Evolutionary conservation across 2,329 filamentous ascomycete species (phyloP).

Genomic region (Fonsecaea pugnacius): DNA sequence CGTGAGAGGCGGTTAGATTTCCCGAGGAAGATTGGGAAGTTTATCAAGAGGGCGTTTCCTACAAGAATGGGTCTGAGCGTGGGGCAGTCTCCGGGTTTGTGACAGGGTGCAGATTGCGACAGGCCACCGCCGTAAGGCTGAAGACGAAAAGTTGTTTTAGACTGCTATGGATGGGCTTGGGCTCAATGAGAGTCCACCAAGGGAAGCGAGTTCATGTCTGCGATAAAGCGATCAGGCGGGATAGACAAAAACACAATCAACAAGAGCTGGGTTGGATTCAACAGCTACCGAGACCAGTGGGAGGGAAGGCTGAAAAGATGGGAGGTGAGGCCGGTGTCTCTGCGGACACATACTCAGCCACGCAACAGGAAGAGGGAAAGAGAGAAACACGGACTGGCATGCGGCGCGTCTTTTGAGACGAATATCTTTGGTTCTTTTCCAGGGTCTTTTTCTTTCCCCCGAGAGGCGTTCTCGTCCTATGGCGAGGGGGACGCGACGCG

Average conservation of each 20-base stretch:
- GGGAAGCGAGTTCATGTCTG: conserved; percentile 3
- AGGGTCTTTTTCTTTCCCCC: not conserved
- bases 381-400: not conserved
- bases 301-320: not conserved
- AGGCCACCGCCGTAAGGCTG: not conserved
- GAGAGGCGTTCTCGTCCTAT: too few relatives aligned
- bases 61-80: not conserved
- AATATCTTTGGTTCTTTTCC: not conserved
- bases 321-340: not conserved
- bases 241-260: not conserved
- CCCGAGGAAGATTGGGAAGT: not conserved
- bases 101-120: not conserved
- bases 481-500: too few relatives aligned
- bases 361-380: not conserved
- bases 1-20: not conserved
- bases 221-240: not conserved
- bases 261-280: not conserved
- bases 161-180: conserved; percentile 1
- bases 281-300: not conserved
- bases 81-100: not conserved
- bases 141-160: not conserved
- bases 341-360: not conserved
- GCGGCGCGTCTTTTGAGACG: not conserved
- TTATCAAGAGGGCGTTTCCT: not conserved
- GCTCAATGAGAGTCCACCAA: not conserved